phyloP scores from a whole-genome alignment of 768 basidiomycete species.

The Albatrellus ellisii region DNA sequence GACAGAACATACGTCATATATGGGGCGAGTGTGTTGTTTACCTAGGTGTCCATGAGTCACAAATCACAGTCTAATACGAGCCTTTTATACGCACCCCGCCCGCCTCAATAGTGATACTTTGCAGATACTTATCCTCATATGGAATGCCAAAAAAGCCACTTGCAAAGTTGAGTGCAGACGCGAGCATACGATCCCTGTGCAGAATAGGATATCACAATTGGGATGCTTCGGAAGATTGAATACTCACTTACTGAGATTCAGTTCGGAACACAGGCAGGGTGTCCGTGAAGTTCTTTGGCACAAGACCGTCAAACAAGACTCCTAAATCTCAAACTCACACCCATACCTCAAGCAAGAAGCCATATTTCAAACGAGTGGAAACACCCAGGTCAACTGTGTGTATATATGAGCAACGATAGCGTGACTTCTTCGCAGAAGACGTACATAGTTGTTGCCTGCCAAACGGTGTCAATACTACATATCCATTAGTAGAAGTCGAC shows the following conservation, averaged over 20 bases:
- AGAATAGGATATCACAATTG: background rate
- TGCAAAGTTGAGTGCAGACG: conserved; percentile 39
- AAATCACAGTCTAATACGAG: background rate
- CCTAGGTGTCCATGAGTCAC: conserved; percentile 15
- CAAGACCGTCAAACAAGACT: conserved; percentile 16
- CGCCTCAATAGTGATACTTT: conserved; percentile 29
- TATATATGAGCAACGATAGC: background rate
- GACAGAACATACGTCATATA: conserved; percentile 47
- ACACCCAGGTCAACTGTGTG: conserved; percentile 27
- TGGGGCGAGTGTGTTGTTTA: conserved; percentile 67
- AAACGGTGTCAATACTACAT: conserved; percentile 74
- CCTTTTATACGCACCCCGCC: conserved; percentile 17
- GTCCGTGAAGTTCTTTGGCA: conserved; percentile 24
- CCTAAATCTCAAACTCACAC: background rate
- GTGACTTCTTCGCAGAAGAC: conserved; percentile 15
- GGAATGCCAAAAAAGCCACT: conserved; percentile 40
- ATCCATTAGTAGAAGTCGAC: conserved; percentile 7
- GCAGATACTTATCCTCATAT: conserved; percentile 29
- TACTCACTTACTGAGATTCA: conserved; percentile 32
- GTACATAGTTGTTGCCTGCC: conserved; percentile 76
- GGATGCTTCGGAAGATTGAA: too few species aligned
- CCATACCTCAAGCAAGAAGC: conserved; percentile 25
- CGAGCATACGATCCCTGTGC: conserved; percentile 33
- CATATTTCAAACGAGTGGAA: conserved; percentile 30
- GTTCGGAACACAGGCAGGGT: conserved; percentile 38